Evolutionary conservation across 1,139 yeast species (phyloP), one percentile per base, ranked within the genome.

Genomic region (Sugiyamaella pinicola): DNA sequence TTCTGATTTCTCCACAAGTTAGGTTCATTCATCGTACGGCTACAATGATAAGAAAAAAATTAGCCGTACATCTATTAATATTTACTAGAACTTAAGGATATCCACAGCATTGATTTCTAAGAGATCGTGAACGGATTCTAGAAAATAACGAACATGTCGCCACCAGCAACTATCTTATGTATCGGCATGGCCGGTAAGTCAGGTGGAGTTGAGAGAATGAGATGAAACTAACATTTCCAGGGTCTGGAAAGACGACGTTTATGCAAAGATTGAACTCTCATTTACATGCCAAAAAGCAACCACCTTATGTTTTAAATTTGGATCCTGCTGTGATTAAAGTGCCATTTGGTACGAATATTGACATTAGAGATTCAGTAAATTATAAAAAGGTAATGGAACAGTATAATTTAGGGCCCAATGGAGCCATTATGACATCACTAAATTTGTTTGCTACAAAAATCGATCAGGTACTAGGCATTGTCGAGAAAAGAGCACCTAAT

Each of bases 261-360:
- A 85, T 95, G 90, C 99, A 95, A 69, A 76, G 99, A 57, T 74
- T 95, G 55, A 93, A 91, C 71, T 82, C 97, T 1, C 96, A 93
- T 68, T 75, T 93, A 41, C 96, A 91, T 64, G 58, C 87, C 40
- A 77, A 83, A 60, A 74, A 80, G 53, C 75, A 80, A 54, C 80
- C 85, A 7, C 87, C 90, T 8, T 95, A 95, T 70, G 95, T 93
- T 35, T 82, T 95, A 57, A 95, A 95, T 67, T 76, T 95, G 49
- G 99, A 95, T 72, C 99, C 99, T 0, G 99, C 99, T 0, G 99
- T 93, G 21, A 73, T 87, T 58, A 88, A 85, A 61, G 85, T 90
- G 10, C 99, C 99, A 10, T 95, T 84, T 69, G 95, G 93, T 10
- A 88, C 96, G 39, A 91, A 95, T 68, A 91, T 95, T 58, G 99